Evolutionary conservation across 768 basidiomycete genomes (phyloP).

Genomic region (Tulasnella calospora): DNA sequence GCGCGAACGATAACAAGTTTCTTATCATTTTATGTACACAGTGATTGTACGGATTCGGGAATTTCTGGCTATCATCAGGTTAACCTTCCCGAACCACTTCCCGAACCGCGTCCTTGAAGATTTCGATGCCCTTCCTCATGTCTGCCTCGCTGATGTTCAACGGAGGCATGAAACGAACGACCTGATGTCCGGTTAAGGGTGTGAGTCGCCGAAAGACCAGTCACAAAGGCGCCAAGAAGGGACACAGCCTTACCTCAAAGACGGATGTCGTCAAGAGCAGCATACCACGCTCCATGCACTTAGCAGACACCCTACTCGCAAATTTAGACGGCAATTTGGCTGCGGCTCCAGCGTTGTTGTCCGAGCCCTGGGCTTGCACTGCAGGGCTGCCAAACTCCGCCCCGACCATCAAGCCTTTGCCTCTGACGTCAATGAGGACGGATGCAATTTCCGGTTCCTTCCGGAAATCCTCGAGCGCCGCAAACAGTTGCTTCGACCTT

Average conservation of each 20-base stretch:
- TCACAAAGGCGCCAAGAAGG: conserved; percentile 19
- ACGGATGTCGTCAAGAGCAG: conserved; percentile 84
- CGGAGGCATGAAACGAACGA: conserved; percentile 85
- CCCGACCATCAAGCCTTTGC: conserved; percentile 83
- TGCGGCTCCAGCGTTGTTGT: conserved; percentile 35
- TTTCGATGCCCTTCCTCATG: conserved; percentile 48
- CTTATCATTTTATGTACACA: neutral
- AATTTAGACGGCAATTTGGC: conserved; percentile 44
- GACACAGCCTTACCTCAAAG: conserved; percentile 52
- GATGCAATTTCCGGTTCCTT: conserved; percentile 49
- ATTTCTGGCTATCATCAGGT: neutral
- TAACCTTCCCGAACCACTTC: conserved; percentile 46
- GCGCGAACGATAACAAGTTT: neutral
- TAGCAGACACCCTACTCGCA: conserved; percentile 64
- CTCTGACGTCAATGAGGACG: conserved; percentile 80
- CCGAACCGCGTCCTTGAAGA: conserved; percentile 54
- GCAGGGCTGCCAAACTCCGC: conserved; percentile 68
- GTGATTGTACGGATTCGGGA: neutral
- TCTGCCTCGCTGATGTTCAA: conserved; percentile 75
- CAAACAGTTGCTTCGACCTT: conserved; percentile 70
- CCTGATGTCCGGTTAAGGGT: conserved; percentile 33
- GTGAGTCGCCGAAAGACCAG: neutral
- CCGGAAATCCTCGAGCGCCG: conserved; percentile 53
- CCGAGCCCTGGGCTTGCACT: conserved; percentile 51
- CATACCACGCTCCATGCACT: conserved; percentile 81